Conservation (phyloP, 2,329 filamentous ascomycete species). For the Cercospora zeina region DNA sequence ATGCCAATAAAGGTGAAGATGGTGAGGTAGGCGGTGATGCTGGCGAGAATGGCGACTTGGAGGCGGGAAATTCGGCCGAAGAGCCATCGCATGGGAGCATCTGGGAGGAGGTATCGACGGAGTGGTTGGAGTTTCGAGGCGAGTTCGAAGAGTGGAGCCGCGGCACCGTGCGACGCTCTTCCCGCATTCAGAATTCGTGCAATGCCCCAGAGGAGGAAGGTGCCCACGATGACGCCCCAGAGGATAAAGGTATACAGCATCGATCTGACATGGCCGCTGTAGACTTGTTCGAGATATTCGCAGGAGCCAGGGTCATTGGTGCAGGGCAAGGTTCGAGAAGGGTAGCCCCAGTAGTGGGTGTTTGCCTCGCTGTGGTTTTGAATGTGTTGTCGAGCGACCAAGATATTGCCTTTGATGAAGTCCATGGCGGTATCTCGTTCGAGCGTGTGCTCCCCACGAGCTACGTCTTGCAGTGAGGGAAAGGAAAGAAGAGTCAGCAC, state of each 20-base stretch:
- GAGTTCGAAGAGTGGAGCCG: conserved; percentile 26
- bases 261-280: conserved; percentile 54
- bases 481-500: not conserved
- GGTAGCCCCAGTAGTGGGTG: conserved; percentile 58
- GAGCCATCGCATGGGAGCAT: conserved; percentile 53
- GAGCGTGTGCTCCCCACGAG: conserved; percentile 8
- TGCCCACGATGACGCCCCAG: conserved; percentile 55
- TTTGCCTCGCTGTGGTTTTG: conserved; percentile 37
- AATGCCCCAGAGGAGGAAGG: conserved; percentile 50
- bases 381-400: conserved; percentile 29
- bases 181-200: conserved; percentile 36
- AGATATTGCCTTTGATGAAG: not conserved
- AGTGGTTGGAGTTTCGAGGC: conserved; percentile 16
- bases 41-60: conserved; percentile 62
- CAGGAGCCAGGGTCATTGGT: conserved; percentile 60
- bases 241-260: conserved; percentile 60
- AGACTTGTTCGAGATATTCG: conserved; percentile 59
- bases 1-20: conserved; percentile 67
- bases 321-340: conserved; percentile 56
- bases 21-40: conserved; percentile 62
- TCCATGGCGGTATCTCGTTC: not conserved
- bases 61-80: conserved; percentile 70
- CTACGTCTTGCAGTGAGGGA: not conserved
- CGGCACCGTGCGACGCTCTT: conserved; percentile 22
- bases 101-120: conserved; percentile 56